Evolutionary conservation across 2,329 filamentous ascomycete species (phyloP).

Genomic region (Colletotrichum spaethianum): DNA sequence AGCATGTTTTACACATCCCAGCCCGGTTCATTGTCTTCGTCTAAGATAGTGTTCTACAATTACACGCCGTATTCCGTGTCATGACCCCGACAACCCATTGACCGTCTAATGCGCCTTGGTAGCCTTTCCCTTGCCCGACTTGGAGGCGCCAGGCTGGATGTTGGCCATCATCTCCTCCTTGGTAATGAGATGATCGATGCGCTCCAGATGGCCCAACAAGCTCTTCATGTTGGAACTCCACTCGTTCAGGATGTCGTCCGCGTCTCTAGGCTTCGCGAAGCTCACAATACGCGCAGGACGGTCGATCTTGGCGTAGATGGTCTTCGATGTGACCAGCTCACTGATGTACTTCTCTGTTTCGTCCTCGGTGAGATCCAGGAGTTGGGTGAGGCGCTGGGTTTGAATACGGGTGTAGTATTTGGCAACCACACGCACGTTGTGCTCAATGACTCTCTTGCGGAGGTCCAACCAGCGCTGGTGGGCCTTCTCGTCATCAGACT

Average conservation of each 20-base stretch:
- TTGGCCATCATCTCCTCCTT: constrained; percentile 99
- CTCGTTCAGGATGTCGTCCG: constrained; percentile 96
- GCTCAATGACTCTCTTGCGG: constrained; percentile 98
- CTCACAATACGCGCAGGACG: constrained; percentile 91
- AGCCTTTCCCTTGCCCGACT: constrained; percentile 55
- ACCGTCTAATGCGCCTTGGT: constrained; percentile 52
- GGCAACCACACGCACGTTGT: constrained; percentile 97
- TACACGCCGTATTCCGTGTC: constrained; percentile 31
- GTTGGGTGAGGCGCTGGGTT: constrained; percentile 89
- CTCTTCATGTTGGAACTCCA: constrained; percentile 99
- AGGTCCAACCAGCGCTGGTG: constrained; percentile 92
- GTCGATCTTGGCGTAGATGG: constrained; percentile 97
- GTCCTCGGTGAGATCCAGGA: constrained; percentile 92
- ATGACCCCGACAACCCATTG: constrained; percentile 3
- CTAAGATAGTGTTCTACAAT: constrained; percentile 41
- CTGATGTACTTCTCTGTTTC: constrained; percentile 99
- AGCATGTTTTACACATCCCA: constrained; percentile 36
- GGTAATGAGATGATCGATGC: constrained; percentile 97
- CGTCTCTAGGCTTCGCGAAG: constrained; percentile 94
- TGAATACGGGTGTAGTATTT: constrained; percentile 99
- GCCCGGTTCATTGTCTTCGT: constrained; percentile 38
- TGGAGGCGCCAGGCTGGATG: constrained; percentile 77
- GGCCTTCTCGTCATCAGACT: constrained; percentile 83
- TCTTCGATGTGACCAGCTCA: constrained; percentile 96
- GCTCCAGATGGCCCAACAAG: constrained; percentile 85